Percentiles rank a stretch among this genome's conserved stretches.
phyloP scores from a whole-genome alignment of 1,284 basidiomycete genomes.

The Tilletia horrida region DNA sequence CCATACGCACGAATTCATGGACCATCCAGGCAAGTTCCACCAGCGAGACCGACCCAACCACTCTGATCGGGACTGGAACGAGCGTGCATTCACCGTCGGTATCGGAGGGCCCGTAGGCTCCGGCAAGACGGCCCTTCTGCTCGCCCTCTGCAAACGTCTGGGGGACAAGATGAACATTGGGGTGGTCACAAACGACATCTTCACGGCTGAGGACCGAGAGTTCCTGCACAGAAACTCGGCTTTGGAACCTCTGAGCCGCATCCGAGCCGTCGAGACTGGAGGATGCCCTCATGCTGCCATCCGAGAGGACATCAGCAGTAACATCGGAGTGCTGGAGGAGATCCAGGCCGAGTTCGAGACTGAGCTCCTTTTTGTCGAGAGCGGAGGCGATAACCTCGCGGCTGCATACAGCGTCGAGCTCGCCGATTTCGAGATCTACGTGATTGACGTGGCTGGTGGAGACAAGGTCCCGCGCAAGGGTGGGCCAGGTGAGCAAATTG shows the following conservation, averaged over 20 bases:
- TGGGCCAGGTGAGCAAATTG: conserved; percentile 68
- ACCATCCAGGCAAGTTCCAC: conserved; percentile 72
- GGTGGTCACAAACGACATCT: conserved; percentile 57
- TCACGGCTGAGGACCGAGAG: conserved; percentile 86
- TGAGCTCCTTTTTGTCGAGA: conserved; percentile 75
- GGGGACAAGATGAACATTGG: conserved; percentile 85
- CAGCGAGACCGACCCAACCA: conserved; percentile 92
- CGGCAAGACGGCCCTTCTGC: conserved; percentile 90
- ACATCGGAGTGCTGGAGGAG: conserved; percentile 88
- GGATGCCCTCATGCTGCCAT: conserved; percentile 54
- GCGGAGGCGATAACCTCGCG: conserved; percentile 89
- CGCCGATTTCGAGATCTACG: conserved; percentile 78
- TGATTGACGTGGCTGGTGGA: conserved; percentile 71
- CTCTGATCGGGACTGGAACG: conserved; percentile 75
- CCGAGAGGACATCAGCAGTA: conserved; percentile 92
- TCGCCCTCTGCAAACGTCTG: conserved; percentile 82
- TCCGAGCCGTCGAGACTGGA: conserved; percentile 89
- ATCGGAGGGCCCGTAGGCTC: conserved; percentile 95
- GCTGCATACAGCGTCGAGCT: conserved; percentile 94
- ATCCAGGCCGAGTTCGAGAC: conserved; percentile 73
- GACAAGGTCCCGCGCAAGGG: conserved; percentile 98
- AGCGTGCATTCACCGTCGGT: conserved; percentile 92
- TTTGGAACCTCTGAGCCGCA: conserved; percentile 71
- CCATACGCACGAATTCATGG: conserved; percentile 45
- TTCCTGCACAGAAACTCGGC: conserved; percentile 91